Conservation (phyloP, 495 filamentous ascomycete genomes). For the Penicillium manginii region DNA sequence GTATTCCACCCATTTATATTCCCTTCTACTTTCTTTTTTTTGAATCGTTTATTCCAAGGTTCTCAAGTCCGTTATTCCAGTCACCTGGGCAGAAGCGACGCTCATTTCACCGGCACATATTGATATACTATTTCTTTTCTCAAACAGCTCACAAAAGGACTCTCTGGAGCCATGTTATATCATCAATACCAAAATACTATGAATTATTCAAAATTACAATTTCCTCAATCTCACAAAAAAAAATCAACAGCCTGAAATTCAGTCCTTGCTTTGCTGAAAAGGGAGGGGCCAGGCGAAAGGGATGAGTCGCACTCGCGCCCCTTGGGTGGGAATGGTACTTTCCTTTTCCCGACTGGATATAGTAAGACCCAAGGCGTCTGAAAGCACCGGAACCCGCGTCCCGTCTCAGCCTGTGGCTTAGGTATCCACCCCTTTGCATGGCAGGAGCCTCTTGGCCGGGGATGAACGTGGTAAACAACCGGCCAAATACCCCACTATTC, state of each 20-base stretch:
- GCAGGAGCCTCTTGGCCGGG: background rate
- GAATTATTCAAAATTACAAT: too few relatives aligned
- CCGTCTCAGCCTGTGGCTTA: background rate
- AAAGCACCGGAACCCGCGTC: background rate
- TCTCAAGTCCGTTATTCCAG: too few relatives aligned
- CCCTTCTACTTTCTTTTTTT: too few relatives aligned
- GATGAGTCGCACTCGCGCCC: background rate
- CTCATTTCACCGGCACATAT: too few relatives aligned
- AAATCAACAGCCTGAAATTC: background rate
- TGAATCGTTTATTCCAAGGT: too few relatives aligned
- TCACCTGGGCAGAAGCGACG: too few relatives aligned
- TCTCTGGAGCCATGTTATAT: too few relatives aligned
- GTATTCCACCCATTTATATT: background rate
- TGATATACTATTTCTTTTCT: too few relatives aligned
- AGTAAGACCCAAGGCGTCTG: background rate
- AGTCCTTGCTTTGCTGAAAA: background rate
- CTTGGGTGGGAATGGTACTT: background rate
- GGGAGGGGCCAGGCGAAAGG: background rate
- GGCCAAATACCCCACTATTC: background rate
- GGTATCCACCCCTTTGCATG: background rate
- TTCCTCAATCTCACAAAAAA: too few relatives aligned
- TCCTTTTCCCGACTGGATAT: background rate
- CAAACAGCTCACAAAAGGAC: too few relatives aligned
- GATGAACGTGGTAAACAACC: background rate
- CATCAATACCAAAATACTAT: too few relatives aligned